Conservation (phyloP, 2,329 filamentous ascomycete species). For the Verticillium tricorpus region DNA sequence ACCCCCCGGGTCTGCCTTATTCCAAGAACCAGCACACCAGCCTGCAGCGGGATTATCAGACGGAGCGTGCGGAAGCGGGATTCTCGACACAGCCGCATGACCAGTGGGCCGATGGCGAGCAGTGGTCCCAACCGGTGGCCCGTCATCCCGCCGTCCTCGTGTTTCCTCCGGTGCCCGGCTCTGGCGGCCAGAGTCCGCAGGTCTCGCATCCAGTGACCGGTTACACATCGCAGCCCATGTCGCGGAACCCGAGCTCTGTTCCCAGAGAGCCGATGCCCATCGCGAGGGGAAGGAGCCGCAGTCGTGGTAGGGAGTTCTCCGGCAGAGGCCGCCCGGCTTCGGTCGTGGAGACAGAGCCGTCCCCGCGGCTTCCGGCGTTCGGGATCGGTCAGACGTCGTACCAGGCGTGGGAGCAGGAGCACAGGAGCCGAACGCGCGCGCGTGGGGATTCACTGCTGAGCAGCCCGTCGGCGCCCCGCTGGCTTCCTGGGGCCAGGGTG, state of each 20-base stretch:
- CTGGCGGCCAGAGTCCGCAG: slow-evolving; percentile 15
- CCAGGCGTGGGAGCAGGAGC: slow-evolving; percentile 18
- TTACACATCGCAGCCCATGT: slow-evolving; percentile 47
- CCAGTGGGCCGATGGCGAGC: background rate
- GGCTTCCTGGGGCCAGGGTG: background rate
- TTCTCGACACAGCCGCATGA: slow-evolving; percentile 5
- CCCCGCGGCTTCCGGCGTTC: slow-evolving; percentile 26
- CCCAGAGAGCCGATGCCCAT: slow-evolving; percentile 9
- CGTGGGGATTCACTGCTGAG: slow-evolving; percentile 4
- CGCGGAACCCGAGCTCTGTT: slow-evolving; percentile 33
- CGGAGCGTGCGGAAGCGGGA: slow-evolving; percentile 13
- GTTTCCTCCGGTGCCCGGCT: slow-evolving; percentile 13
- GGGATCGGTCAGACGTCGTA: slow-evolving; percentile 24
- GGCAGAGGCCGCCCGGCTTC: slow-evolving; percentile 25
- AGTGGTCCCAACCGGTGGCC: background rate
- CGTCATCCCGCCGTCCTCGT: slow-evolving; percentile 11
- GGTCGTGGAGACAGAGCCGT: slow-evolving; percentile 40
- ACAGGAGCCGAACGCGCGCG: background rate
- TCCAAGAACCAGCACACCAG: slow-evolving; percentile 6
- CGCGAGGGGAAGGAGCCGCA: slow-evolving; percentile 8
- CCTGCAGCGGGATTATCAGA: background rate
- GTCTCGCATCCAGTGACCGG: slow-evolving; percentile 21
- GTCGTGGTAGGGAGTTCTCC: slow-evolving; percentile 18
- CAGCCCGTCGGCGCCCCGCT: background rate
- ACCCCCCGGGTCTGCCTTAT: slow-evolving; percentile 16